These are phyloP conservation scores for Colletotrichum truncatum DNA, from an alignment of 2,329 filamentous ascomycete genomes.

Conservation along the genomic window DNA sequence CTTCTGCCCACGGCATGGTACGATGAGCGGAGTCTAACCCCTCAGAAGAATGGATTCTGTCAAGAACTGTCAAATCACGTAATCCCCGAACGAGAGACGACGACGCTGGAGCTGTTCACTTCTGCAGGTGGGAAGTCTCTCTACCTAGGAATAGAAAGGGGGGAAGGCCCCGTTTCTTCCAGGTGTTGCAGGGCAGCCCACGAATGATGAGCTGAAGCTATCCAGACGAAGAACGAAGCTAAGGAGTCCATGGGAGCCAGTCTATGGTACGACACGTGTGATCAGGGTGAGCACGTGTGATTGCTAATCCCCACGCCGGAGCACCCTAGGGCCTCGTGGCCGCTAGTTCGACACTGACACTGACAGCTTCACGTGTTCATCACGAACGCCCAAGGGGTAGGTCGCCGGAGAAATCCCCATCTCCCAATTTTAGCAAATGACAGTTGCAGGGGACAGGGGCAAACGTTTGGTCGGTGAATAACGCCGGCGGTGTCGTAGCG, in stretches of 20 bases:
- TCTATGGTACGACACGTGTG: too few relatives aligned
- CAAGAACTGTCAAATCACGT: too few relatives aligned
- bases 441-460: not conserved
- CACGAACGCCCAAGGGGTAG: not conserved
- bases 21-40: not conserved
- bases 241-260: too few relatives aligned
- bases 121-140: too few relatives aligned
- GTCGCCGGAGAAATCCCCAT: not conserved
- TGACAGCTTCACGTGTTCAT: not conserved
- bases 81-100: not conserved
- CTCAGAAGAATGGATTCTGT: not conserved
- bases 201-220: too few relatives aligned
- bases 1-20: not conserved
- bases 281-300: conserved; percentile 8
- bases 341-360: not conserved
- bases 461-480: not conserved
- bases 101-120: too few relatives aligned
- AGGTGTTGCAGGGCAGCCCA: too few relatives aligned
- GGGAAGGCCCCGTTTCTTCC: too few relatives aligned
- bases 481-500: not conserved
- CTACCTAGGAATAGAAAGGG: too few relatives aligned
- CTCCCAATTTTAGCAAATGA: not conserved
- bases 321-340: conserved; percentile 6
- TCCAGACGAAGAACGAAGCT: too few relatives aligned
- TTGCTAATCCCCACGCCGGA: not conserved